phyloP scores from a whole-genome alignment of 164 flowering plant species.

The Stephania cephalantha region DNA sequence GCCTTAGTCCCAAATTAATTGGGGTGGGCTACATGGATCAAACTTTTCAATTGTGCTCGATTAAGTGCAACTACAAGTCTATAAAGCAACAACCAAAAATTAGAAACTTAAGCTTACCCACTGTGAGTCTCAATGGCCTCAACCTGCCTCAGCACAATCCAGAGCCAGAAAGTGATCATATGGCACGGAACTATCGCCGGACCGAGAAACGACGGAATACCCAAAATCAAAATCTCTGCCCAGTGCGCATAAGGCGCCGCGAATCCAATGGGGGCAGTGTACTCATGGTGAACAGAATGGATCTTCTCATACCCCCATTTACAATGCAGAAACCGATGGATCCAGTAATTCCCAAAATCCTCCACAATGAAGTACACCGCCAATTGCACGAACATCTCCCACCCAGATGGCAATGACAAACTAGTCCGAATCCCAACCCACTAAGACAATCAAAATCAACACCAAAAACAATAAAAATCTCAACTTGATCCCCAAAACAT shows the following conservation, averaged over 20 bases:
- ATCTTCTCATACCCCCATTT: conserved; percentile 91
- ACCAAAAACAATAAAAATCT: neutral
- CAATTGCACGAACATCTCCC: conserved; percentile 64
- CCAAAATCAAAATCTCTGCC: conserved; percentile 81
- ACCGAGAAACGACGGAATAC: conserved; percentile 78
- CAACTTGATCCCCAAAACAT: neutral
- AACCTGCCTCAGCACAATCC: conserved; percentile 78
- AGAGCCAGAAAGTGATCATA: conserved; percentile 83
- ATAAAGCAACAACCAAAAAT: neutral
- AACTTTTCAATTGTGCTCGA: too few relatives aligned
- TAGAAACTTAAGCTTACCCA: conserved; percentile 50
- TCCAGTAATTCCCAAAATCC: conserved; percentile 82
- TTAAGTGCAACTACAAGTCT: neutral
- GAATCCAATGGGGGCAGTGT: conserved; percentile 72
- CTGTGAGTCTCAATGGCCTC: conserved; percentile 95
- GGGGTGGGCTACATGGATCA: too few relatives aligned
- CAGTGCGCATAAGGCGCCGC: conserved; percentile 91
- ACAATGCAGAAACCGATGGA: conserved; percentile 62
- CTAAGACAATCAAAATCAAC: conserved; percentile 29
- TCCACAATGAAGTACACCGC: conserved; percentile 67
- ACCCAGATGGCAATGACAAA: conserved; percentile 72
- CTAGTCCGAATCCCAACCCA: conserved; percentile 65
- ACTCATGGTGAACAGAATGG: conserved; percentile 83
- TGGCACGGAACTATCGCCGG: conserved; percentile 86
- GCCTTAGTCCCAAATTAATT: too few relatives aligned